Conservation (phyloP, 2,329 filamentous ascomycete species). For the Ophiostoma quercus region DNA sequence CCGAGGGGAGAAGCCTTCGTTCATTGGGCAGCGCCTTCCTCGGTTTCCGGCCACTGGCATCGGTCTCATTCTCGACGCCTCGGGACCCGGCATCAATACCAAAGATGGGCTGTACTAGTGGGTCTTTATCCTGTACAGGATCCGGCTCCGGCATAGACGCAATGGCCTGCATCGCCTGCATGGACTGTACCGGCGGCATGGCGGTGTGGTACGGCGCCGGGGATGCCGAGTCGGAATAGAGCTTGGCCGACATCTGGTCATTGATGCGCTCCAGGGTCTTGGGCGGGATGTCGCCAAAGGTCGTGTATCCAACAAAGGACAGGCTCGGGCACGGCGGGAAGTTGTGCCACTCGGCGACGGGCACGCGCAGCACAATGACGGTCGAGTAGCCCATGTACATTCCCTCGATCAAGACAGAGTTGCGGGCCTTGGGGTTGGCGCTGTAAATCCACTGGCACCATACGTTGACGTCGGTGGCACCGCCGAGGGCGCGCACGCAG, state of each 20-base stretch:
- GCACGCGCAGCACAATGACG: slow-evolving; percentile 26
- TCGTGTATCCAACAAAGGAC: slow-evolving; percentile 27
- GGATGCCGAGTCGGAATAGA: slow-evolving; percentile 20
- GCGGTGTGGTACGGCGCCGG: background rate
- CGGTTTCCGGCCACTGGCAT: slow-evolving; percentile 17
- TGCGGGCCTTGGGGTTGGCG: slow-evolving; percentile 18
- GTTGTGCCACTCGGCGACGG: slow-evolving; percentile 23
- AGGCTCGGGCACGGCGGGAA: slow-evolving; percentile 25
- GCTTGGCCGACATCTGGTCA: slow-evolving; percentile 23
- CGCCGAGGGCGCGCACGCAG: slow-evolving; percentile 26
- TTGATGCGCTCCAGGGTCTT: slow-evolving; percentile 23
- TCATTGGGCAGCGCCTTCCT: slow-evolving; percentile 28
- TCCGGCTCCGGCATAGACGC: background rate
- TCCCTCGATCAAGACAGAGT: slow-evolving; percentile 26
- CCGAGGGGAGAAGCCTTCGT: slow-evolving; percentile 25
- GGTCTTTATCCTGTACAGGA: background rate
- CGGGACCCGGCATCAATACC: background rate
- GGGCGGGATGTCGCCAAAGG: slow-evolving; percentile 22
- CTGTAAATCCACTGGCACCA: slow-evolving; percentile 28
- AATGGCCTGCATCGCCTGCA: background rate
- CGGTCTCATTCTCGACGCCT: background rate
- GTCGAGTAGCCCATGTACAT: slow-evolving; percentile 26
- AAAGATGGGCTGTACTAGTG: background rate
- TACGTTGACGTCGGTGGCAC: slow-evolving; percentile 20
- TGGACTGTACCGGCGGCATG: background rate